phyloP scores from a whole-genome alignment of 768 basidiomycete genomes.

The Auricularia sp. region DNA sequence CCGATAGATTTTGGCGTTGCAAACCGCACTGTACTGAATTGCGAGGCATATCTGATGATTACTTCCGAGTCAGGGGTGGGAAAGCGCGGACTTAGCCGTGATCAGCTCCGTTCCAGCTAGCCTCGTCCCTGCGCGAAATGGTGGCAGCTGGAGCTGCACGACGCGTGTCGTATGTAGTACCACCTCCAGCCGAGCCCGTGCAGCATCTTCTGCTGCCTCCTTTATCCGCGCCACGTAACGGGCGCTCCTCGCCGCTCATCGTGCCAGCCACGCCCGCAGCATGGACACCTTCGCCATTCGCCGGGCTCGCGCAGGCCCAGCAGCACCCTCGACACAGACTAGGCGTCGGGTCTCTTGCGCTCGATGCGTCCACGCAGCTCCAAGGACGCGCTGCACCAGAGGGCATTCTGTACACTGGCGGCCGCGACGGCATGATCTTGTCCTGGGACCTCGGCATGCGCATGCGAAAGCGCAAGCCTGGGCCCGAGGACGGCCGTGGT shows the following conservation, averaged over 20 bases:
- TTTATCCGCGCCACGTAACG: constrained; percentile 49
- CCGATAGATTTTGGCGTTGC: no score
- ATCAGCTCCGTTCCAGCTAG: no score
- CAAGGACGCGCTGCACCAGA: constrained; percentile 56
- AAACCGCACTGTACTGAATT: no score
- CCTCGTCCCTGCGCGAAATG: no score
- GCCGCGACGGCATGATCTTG: constrained; percentile 78
- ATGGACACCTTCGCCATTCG: constrained; percentile 9
- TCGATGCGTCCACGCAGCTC: constrained; percentile 75
- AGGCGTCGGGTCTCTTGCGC: constrained; percentile 75
- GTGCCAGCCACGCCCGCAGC: constrained; percentile 22
- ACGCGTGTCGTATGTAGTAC: constrained; percentile 82
- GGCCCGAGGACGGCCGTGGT: constrained; percentile 19
- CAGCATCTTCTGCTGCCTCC: constrained; percentile 66
- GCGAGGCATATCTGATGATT: no score
- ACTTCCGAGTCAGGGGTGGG: no score
- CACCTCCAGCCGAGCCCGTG: constrained; percentile 51
- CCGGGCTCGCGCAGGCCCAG: neutral
- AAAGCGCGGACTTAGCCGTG: no score
- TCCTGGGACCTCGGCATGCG: constrained; percentile 75
- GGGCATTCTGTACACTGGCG: constrained; percentile 85
- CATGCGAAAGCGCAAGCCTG: constrained; percentile 33
- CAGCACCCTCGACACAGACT: constrained; percentile 75
- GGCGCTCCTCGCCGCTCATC: constrained; percentile 60
- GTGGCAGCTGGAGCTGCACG: constrained; percentile 8